Conservation (phyloP, 192 early-diverging fungal species). For the Ramicandelaber brevisporus region DNA sequence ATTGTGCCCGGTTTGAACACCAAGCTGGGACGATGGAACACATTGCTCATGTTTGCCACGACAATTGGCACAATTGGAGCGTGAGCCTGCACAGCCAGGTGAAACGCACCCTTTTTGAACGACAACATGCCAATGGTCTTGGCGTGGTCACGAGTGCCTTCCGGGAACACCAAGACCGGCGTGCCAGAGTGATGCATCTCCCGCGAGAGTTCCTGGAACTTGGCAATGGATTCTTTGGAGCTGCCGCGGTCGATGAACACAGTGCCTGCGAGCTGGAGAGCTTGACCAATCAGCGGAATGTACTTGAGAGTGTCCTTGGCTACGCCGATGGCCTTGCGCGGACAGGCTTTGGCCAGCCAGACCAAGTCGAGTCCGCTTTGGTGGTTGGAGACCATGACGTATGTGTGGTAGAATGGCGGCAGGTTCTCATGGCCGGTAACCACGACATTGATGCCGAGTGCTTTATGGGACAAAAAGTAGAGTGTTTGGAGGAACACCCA, state of each 20-base stretch:
- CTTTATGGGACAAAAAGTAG: slow-evolving; percentile 13
- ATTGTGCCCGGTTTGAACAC: slow-evolving; percentile 12
- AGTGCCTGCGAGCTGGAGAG: slow-evolving; percentile 42
- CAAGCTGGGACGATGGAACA: slow-evolving; percentile 13
- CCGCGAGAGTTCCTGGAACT: slow-evolving; percentile 46
- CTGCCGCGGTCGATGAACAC: slow-evolving; percentile 83
- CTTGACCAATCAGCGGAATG: slow-evolving; percentile 54
- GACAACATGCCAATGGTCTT: slow-evolving; percentile 34
- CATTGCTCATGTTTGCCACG: slow-evolving; percentile 29
- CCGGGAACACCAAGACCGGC: slow-evolving; percentile 74
- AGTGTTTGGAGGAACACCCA: slow-evolving; percentile 32
- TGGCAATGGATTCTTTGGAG: slow-evolving; percentile 51
- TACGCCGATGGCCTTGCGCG: slow-evolving; percentile 35
- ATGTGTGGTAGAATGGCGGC: slow-evolving; percentile 17
- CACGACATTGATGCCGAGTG: slow-evolving; percentile 27
- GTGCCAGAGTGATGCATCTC: slow-evolving; percentile 51
- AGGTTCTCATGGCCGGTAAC: slow-evolving; percentile 33
- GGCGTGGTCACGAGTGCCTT: slow-evolving; percentile 69
- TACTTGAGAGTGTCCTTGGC: slow-evolving; percentile 49
- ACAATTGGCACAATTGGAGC: slow-evolving; percentile 81
- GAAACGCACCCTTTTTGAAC: slow-evolving; percentile 91
- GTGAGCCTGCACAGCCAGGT: slow-evolving; percentile 68
- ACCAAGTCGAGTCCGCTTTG: slow-evolving; percentile 61
- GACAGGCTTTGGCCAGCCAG: slow-evolving; percentile 41
- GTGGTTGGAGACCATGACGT: slow-evolving; percentile 58